These are phyloP conservation scores for Diaporthe sp. DNA, from an alignment of 2,329 filamentous ascomycete genomes.

Conservation along the genomic window DNA sequence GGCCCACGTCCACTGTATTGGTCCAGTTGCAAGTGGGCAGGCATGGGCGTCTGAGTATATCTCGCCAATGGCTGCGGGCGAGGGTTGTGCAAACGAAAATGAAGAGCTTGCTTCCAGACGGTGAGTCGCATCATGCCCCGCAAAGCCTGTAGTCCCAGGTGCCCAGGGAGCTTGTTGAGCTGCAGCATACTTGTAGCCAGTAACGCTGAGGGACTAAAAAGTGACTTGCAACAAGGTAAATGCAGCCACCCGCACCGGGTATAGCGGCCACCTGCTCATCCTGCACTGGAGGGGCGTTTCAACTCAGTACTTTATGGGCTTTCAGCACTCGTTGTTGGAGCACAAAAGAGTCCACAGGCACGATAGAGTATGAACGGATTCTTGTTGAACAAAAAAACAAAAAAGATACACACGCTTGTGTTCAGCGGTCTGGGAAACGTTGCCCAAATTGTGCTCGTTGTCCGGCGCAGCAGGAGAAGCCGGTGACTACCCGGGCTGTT, in stretches of 20 bases:
- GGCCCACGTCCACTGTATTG: neutral
- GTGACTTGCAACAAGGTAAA: slow-evolving; percentile 27
- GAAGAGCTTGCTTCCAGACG: slow-evolving; percentile 30
- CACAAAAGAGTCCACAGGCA: neutral
- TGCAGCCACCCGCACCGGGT: slow-evolving; percentile 35
- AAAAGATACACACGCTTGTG: neutral
- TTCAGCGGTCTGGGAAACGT: neutral
- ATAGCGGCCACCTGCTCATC: slow-evolving; percentile 14
- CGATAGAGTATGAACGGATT: neutral
- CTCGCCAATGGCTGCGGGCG: neutral
- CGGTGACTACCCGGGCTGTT: no score
- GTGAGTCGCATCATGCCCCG: slow-evolving; percentile 35
- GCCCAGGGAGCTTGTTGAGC: neutral
- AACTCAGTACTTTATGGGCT: neutral
- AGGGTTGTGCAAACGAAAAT: slow-evolving; percentile 40
- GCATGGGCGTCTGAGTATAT: neutral
- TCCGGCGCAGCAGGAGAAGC: neutral
- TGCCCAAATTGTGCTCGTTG: neutral
- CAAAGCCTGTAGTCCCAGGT: slow-evolving; percentile 21
- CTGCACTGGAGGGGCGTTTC: neutral
- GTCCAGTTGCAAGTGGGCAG: neutral
- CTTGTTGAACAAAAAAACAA: neutral
- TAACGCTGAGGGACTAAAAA: neutral
- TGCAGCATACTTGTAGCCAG: neutral
- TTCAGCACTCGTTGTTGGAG: neutral